Conservation (phyloP, 2,329 filamentous ascomycete genomes). For the Sarocladium oryzae region DNA sequence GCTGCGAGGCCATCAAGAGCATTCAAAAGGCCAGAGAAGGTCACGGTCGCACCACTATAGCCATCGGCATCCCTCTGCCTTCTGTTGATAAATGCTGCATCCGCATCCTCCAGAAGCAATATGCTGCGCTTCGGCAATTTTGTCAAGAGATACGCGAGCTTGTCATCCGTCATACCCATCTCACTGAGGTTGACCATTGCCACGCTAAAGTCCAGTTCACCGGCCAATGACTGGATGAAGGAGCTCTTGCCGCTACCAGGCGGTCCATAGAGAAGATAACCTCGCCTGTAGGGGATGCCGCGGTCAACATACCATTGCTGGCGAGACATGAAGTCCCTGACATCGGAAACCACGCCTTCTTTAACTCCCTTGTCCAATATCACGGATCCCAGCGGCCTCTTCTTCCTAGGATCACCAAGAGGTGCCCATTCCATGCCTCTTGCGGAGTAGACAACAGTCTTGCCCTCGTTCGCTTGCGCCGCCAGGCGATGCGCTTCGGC, state of each 20-base stretch:
- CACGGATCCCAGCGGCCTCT: slow-evolving; percentile 82
- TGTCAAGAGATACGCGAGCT: slow-evolving; percentile 77
- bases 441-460: slow-evolving; percentile 85
- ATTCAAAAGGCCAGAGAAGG: slow-evolving; percentile 85
- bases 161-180: slow-evolving; percentile 81
- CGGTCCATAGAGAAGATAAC: slow-evolving; percentile 83
- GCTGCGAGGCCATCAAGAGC: slow-evolving; percentile 88
- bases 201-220: slow-evolving; percentile 87
- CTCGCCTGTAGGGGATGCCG: slow-evolving; percentile 87
- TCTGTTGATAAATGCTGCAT: slow-evolving; percentile 82
- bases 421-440: slow-evolving; percentile 78
- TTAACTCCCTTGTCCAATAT: slow-evolving; percentile 79
- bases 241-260: slow-evolving; percentile 91
- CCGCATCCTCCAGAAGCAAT: slow-evolving; percentile 81
- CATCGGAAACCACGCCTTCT: slow-evolving; percentile 71
- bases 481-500: slow-evolving; percentile 78
- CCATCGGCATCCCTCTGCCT: slow-evolving; percentile 72
- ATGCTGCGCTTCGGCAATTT: slow-evolving; percentile 79
- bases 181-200: slow-evolving; percentile 90
- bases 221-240: slow-evolving; percentile 91
- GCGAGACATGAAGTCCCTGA: slow-evolving; percentile 72
- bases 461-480: slow-evolving; percentile 75
- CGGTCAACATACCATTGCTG: slow-evolving; percentile 87
- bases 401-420: slow-evolving; percentile 78
- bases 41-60: slow-evolving; percentile 81